phyloP scores from a whole-genome alignment of 2,329 filamentous ascomycete species.

The Dactylellina haptotyla region DNA sequence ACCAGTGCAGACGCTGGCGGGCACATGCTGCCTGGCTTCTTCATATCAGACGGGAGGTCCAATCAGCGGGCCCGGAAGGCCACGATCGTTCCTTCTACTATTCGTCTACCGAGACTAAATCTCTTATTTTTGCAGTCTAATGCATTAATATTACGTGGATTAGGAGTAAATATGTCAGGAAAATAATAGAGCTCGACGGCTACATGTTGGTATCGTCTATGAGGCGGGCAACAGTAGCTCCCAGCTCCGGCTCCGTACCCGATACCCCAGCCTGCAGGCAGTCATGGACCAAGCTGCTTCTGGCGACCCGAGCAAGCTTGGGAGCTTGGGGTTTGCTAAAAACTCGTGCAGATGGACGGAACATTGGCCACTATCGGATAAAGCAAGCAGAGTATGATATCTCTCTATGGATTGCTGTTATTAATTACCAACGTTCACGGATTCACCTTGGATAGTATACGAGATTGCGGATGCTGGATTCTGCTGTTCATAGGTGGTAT shows the following conservation, averaged over 20 bases:
- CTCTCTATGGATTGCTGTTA: too few species aligned
- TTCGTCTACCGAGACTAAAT: too few species aligned
- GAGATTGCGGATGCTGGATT: too few species aligned
- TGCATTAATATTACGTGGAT: slow-evolving; percentile 23
- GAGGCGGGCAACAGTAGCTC: slow-evolving; percentile 17
- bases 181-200: background rate
- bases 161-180: background rate
- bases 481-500: too few species aligned
- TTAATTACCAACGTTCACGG: too few species aligned
- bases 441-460: too few species aligned
- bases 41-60: slow-evolving; percentile 44
- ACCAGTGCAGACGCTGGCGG: background rate
- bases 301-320: slow-evolving; percentile 10
- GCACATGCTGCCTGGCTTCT: background rate
- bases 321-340: background rate
- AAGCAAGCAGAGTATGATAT: background rate
- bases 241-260: slow-evolving; percentile 38
- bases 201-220: slow-evolving; percentile 24
- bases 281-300: slow-evolving; percentile 23
- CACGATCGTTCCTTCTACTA: background rate
- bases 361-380: background rate
- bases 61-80: slow-evolving; percentile 11
- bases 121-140: too few species aligned
- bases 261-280: slow-evolving; percentile 37
- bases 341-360: background rate